These are phyloP conservation scores for Solanum chilense DNA, from an alignment of 257 asterid species.

Conservation along the genomic window DNA sequence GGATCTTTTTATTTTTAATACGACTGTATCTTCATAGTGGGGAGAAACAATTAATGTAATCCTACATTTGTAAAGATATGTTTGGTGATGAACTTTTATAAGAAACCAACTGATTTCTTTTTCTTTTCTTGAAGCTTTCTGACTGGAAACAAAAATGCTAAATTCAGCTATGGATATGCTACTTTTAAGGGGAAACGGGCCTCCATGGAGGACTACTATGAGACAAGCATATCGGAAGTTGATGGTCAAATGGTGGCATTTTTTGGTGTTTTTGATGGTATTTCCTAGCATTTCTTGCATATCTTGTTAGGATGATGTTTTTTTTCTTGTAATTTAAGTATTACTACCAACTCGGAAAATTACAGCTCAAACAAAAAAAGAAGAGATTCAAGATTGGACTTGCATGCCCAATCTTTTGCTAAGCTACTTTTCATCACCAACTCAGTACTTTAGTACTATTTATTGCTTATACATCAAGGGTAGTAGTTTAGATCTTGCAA, in stretches of 20 bases:
- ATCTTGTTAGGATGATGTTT: neutral
- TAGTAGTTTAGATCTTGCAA: neutral
- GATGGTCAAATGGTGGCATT: constrained; percentile 76
- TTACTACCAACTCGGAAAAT: neutral
- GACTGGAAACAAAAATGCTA: constrained; percentile 31
- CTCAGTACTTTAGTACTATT: neutral
- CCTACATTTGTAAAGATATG: neutral
- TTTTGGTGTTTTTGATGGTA: constrained; percentile 75
- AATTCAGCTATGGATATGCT: constrained; percentile 66
- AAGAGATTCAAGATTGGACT: neutral
- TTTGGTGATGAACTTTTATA: neutral
- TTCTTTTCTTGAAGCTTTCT: constrained; percentile 27
- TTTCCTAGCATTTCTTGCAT: neutral
- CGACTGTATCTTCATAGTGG: neutral
- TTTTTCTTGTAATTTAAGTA: neutral
- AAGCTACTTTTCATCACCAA: neutral
- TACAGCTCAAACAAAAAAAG: neutral
- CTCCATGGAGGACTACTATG: constrained; percentile 81
- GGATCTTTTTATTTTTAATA: neutral
- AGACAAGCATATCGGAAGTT: constrained; percentile 53
- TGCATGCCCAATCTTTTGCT: neutral
- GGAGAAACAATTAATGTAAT: neutral
- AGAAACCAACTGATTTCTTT: constrained; percentile 1
- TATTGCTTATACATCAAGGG: neutral
- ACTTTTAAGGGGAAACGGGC: constrained; percentile 70